Base-by-base conservation (phyloP, 768 basidiomycete species). In the Nevesoporus exiguus region DNA sequence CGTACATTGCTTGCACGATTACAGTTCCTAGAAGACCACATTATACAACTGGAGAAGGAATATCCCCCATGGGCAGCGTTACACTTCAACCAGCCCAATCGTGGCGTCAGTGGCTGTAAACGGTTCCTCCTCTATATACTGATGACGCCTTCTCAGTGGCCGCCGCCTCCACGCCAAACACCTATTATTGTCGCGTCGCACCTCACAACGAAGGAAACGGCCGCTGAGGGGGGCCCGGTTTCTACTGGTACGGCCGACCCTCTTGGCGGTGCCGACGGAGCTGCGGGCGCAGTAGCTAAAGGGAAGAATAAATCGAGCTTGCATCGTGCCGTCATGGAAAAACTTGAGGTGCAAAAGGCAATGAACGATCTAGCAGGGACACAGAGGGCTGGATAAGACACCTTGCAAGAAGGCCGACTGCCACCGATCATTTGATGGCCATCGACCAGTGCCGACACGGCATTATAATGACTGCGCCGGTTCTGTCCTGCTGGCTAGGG, bases 1-100 rank as follows among this genome's bases (percentile, higher is more conserved):
- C 79, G 77, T 7, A 83, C 79, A 5, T 70, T 92, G 21, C 73
- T 86, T 22, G 74, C 80, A 27, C 82, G 90, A 1, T 70, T 93
- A 17, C 81, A 82, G 57, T 83, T 81, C 57, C 68, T 93, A 1
- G 90, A 93, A 66, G 86, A 90, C 34, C 89, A 91, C 61, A 78
- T 93, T 55, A 76, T 87, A 34, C 78, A 77, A 47, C 74, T 93
- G 2, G 90, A 93, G 66, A 88, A 82, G 61, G 88, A 90, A 49
- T 91, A 89, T 62, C 90, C 90, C 3, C 88, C 90, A 6, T 92
- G 90, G 90, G 88, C 90, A 0, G 88, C 90, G 8, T 72, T 92
- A n/a, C 90, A 92, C 64, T 92, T 92, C 66, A 90, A 88, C 52
- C 90, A 93, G 64, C 90, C 90, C 3, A 79, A 83, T 61, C 82